These are phyloP conservation scores for Boletus vermiculosoides DNA, from an alignment of 768 basidiomycete genomes.

Conservation along the genomic window DNA sequence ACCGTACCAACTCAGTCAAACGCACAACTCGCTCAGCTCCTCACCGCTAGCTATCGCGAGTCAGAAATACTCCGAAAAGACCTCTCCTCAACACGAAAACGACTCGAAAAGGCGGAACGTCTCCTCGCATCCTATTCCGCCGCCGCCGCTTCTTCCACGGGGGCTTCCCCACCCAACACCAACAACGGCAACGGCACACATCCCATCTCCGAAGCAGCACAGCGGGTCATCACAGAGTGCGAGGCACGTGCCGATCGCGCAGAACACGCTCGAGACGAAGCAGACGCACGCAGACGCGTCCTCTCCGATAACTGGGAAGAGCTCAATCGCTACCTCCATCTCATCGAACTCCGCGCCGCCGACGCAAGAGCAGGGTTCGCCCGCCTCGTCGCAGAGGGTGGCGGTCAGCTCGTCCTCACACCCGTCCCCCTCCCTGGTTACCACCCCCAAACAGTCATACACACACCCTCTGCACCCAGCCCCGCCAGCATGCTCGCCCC, in stretches of 20 bases:
- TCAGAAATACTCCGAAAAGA: conserved; percentile 51
- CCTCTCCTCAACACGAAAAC: conserved; percentile 38
- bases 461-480: conserved; percentile 21
- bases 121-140: conserved; percentile 33
- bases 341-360: conserved; percentile 43
- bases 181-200: conserved; percentile 11
- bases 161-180: conserved; percentile 14
- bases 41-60: conserved; percentile 53
- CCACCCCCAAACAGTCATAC: background rate
- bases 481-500: conserved; percentile 31
- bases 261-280: conserved; percentile 55
- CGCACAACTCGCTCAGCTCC: conserved; percentile 56
- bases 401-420: conserved; percentile 42
- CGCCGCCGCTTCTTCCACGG: background rate
- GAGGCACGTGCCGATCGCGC: conserved; percentile 51
- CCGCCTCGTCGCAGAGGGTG: conserved; percentile 44
- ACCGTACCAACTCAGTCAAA: conserved; percentile 33
- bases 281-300: conserved; percentile 45
- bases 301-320: conserved; percentile 50
- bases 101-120: conserved; percentile 57
- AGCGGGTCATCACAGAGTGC: conserved; percentile 41
- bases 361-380: conserved; percentile 52
- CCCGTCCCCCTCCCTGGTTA: conserved; percentile 32
- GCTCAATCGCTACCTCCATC: conserved; percentile 46
- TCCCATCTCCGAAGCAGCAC: conserved; percentile 31